Conservation (phyloP, 331 rosid species). For the Pyrus hybrid region DNA sequence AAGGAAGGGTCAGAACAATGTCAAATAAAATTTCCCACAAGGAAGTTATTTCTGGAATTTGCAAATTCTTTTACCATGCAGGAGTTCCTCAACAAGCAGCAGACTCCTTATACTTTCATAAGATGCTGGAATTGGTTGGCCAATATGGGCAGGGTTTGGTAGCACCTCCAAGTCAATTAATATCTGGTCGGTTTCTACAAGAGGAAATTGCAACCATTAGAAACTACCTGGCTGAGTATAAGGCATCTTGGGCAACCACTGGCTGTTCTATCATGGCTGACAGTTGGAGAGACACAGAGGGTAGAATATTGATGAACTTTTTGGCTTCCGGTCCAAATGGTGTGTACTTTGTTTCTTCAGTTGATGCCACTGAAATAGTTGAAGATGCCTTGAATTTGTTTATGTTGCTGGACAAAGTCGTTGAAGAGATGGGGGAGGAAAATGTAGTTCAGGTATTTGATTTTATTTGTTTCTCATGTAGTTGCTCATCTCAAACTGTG, state of each 20-base stretch:
- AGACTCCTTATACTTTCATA: slow-evolving; percentile 72
- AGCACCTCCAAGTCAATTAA: slow-evolving; percentile 62
- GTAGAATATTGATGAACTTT: slow-evolving; percentile 63
- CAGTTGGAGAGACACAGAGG: slow-evolving; percentile 73
- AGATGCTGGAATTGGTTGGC: slow-evolving; percentile 85
- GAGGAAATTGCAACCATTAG: slow-evolving; percentile 69
- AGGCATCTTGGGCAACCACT: slow-evolving; percentile 77
- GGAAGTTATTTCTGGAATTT: slow-evolving; percentile 78
- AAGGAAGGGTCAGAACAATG: slow-evolving; percentile 45
- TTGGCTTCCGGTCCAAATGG: slow-evolving; percentile 81
- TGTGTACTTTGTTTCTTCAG: slow-evolving; percentile 71
- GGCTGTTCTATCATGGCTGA: slow-evolving; percentile 88
- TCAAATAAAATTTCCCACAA: slow-evolving; percentile 48
- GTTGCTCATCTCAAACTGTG: slow-evolving; percentile 19
- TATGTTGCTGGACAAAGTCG: slow-evolving; percentile 70
- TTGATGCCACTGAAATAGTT: slow-evolving; percentile 61
- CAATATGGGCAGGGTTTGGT: slow-evolving; percentile 72
- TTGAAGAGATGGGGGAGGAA: slow-evolving; percentile 90
- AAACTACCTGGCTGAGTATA: slow-evolving; percentile 58
- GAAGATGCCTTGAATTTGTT: slow-evolving; percentile 70
- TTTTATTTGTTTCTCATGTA: slow-evolving; percentile 11
- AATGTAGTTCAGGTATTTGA: slow-evolving; percentile 84
- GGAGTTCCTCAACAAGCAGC: slow-evolving; percentile 89
- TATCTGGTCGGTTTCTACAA: slow-evolving; percentile 62
- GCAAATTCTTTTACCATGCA: slow-evolving; percentile 89